Evolutionary conservation across 2,329 filamentous ascomycete genomes (phyloP).

Genomic region (Hirsutella minnesotensis): DNA sequence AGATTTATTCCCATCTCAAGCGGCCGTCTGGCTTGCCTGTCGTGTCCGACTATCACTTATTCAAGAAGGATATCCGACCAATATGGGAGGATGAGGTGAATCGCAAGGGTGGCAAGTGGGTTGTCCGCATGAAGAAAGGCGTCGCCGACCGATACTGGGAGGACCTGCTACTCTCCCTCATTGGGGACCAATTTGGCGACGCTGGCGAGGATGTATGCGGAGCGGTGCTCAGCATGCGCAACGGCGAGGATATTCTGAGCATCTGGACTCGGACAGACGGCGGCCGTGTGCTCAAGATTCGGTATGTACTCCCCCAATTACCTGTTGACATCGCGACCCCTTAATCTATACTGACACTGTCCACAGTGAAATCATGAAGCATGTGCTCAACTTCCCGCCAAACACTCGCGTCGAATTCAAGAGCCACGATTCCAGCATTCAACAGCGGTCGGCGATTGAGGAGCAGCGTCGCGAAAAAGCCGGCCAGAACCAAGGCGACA

Average conservation of each 20-base stretch:
- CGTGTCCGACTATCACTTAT: slow-evolving; percentile 95
- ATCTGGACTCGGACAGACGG: slow-evolving; percentile 95
- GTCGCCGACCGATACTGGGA: slow-evolving; percentile 97
- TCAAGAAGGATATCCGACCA: slow-evolving; percentile 89
- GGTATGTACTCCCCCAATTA: slow-evolving; percentile 48
- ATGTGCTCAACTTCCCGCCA: slow-evolving; percentile 69
- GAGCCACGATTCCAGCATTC: slow-evolving; percentile 91
- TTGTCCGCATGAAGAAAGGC: slow-evolving; percentile 91
- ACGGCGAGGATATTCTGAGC: slow-evolving; percentile 92
- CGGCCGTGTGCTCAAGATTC: slow-evolving; percentile 88
- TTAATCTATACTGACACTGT: slow-evolving; percentile 4
- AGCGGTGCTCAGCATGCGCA: slow-evolving; percentile 84
- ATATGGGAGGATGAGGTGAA: slow-evolving; percentile 99
- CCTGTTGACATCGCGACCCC: background rate
- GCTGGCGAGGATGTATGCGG: slow-evolving; percentile 91
- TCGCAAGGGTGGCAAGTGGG: slow-evolving; percentile 93
- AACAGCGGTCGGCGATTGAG: slow-evolving; percentile 80
- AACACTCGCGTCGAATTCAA: slow-evolving; percentile 94
- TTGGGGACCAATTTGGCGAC: slow-evolving; percentile 89
- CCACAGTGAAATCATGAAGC: slow-evolving; percentile 84
- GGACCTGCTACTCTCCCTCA: slow-evolving; percentile 76
- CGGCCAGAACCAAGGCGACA: slow-evolving; percentile 32
- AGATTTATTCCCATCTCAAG: slow-evolving; percentile 79
- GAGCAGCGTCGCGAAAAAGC: slow-evolving; percentile 82
- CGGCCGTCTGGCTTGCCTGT: slow-evolving; percentile 77